Evolutionary conservation across 1,284 basidiomycete species (phyloP).

Genomic region (Pseudozyma pruni): DNA sequence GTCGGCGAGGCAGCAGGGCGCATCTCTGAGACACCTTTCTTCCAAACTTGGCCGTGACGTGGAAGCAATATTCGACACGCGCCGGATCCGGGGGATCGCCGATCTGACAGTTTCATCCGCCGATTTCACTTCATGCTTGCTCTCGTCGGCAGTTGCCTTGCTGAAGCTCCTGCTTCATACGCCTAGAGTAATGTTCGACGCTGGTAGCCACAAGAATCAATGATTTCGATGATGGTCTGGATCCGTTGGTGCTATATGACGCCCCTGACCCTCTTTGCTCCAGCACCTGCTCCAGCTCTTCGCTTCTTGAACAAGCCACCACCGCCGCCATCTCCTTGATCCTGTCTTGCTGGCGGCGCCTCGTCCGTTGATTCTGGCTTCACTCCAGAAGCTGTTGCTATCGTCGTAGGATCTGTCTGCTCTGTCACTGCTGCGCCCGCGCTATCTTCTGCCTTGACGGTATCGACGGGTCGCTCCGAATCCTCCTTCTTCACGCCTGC

Average conservation of each 20-base stretch:
- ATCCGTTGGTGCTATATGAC: conserved; percentile 41
- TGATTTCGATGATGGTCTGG: neutral
- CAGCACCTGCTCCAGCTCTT: conserved; percentile 51
- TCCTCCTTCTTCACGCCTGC: conserved; percentile 18
- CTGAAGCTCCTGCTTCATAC: too few relatives aligned
- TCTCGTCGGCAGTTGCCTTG: too few relatives aligned
- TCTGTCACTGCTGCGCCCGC: neutral
- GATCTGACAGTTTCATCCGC: neutral
- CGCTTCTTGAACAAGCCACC: conserved; percentile 58
- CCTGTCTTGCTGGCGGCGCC: neutral
- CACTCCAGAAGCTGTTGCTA: neutral
- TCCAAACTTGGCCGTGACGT: conserved; percentile 29
- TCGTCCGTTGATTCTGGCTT: neutral
- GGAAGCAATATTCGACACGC: conserved; percentile 8
- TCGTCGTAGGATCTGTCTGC: neutral
- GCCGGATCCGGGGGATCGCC: conserved; percentile 5
- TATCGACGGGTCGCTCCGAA: neutral
- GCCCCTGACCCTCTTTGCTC: conserved; percentile 55
- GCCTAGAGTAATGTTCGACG: too few relatives aligned
- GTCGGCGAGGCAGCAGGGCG: too few relatives aligned
- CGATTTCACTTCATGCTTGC: neutral
- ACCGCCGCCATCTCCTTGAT: conserved; percentile 13
- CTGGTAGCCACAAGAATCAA: neutral
- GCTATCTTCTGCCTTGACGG: conserved; percentile 8
- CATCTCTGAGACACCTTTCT: conserved; percentile 4